phyloP scores from a whole-genome alignment of 2,329 filamentous ascomycete genomes.

The Elsinoe ampelina region DNA sequence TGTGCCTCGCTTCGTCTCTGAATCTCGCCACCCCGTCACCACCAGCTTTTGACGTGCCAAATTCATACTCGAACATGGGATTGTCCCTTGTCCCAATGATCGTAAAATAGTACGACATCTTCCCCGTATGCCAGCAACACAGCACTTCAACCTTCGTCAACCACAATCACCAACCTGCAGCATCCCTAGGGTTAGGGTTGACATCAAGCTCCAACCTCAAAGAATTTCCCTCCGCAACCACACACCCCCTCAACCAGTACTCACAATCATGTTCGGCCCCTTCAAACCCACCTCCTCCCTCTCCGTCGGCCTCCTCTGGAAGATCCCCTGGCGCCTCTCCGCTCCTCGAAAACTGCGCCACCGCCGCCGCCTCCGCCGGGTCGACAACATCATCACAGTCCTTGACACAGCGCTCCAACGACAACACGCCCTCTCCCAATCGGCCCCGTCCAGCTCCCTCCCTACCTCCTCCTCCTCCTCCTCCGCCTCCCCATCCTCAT shows the following conservation, averaged over 20 bases:
- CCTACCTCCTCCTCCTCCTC: slow-evolving; percentile 14
- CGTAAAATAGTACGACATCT: slow-evolving; percentile 97
- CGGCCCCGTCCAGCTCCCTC: slow-evolving; percentile 25
- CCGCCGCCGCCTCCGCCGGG: slow-evolving; percentile 68
- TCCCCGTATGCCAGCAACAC: not conserved
- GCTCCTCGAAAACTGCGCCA: slow-evolving; percentile 83
- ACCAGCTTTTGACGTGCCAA: slow-evolving; percentile 91
- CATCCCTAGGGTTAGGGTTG: slow-evolving; percentile 7
- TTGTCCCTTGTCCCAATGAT: slow-evolving; percentile 94
- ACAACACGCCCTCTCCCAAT: slow-evolving; percentile 42
- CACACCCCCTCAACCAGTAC: not conserved
- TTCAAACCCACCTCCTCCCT: slow-evolving; percentile 72
- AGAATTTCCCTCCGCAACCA: slow-evolving; percentile 3
- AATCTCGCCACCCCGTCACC: slow-evolving; percentile 89
- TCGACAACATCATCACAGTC: slow-evolving; percentile 79
- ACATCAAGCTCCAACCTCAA: slow-evolving; percentile 1
- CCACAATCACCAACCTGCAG: not conserved
- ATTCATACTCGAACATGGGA: slow-evolving; percentile 92
- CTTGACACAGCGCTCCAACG: slow-evolving; percentile 62
- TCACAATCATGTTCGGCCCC: slow-evolving; percentile 63
- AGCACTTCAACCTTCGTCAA: not conserved
- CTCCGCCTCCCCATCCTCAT: slow-evolving; percentile 6
- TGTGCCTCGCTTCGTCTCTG: slow-evolving; percentile 75
- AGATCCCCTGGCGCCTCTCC: slow-evolving; percentile 94
- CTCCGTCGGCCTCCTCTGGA: slow-evolving; percentile 80